Base-by-base conservation (phyloP, 2,329 filamentous ascomycete genomes). In the Parasarocladium wereldwijsianum region DNA sequence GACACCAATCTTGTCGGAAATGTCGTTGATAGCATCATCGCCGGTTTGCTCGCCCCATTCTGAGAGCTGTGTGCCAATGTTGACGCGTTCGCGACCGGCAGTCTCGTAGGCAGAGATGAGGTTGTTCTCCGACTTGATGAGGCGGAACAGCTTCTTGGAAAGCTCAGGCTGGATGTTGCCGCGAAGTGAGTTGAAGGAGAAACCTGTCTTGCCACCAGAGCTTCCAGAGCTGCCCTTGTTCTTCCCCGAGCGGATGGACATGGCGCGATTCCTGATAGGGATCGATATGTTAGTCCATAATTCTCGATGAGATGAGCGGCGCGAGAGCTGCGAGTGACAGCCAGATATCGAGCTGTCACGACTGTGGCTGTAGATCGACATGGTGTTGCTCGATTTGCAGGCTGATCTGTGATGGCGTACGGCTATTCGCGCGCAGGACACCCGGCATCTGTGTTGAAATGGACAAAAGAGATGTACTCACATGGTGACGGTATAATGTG, bases 101-200 rank as follows among this genome's bases (percentile, higher is more conserved):
- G 72, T 61, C 58, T 93, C 84, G 58, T 94, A 79, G 28, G 82
- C 79, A 29, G 69, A 65, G 44, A 96, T 85, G 20, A 86, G 76
- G 48, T 79, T 76, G 63, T 94, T 96, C 56, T 92, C 80, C 29
- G 80, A 82, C 62, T 98, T 98, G 64, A 96, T 93, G 36, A 98
- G 69, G 43, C 78, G 79, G 66, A 77, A 92, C 30, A 98, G 74
- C 50, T 78, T 82, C 54, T 82, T 84, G 44, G 82, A 85, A 17
- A 94, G 70, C 53, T 94, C 85, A 4, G 86, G 83, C 50, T 93
- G 84, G 43, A 78, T 70, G 28, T 76, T 72, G 33, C 84, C 84
- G 30, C 87, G 83, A 32, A 98, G 73, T 13, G 84, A 90, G 40
- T 71, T 75, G 60, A 96, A 79, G 35, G 76, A 80, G 61, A 96